Base-by-base conservation (phyloP, 2,329 filamentous ascomycete genomes). In the Byssochlamys sp. region DNA sequence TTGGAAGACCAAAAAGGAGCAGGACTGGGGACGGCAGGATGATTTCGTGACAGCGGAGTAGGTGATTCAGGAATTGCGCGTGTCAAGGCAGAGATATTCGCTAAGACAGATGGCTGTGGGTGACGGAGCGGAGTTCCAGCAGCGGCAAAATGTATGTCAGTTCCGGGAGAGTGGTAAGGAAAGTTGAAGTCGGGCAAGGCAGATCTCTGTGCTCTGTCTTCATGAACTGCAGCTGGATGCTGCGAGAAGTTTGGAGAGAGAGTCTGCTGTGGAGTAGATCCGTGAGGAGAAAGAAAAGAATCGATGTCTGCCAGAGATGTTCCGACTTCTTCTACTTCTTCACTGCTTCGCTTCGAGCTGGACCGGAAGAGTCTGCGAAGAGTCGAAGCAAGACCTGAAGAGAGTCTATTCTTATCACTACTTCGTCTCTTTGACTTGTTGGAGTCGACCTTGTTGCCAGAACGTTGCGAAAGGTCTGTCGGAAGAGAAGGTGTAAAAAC, bases 361-460 rank as follows among this genome's bases (percentile, higher is more conserved):
- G 57, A 52, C n/a, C 33, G 53, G 45, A 60, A 59, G 26, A 61
- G 33, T 39, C 39, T 61, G 49, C 59, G 59, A 26, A 61, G 53
- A 19, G 58, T 56, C 2, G 48, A 48, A 27, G 56, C 58, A 53
- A 61, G 52, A 27, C 56, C 53, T 31, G 56, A 35, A 48, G 48
- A 60, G 27, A 54, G 49, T n/a, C 53, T 60, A 9, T 35, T 55
- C 24, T 59, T 60, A 33, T 35, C 52, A 7, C 57, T 53, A 19
- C 52, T 24, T 39, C 31, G 27, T 25, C 14, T 56, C 28, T 56
- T 39, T 10, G 55, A 29, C n/a, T 52, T 28, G 24, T 14, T 24
- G 10, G 35, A 45, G 4, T 19, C 25, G 35, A 26, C 35, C n/a
- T 27, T 48, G 4, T 31, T 24, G 27, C 14, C 24, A 25, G 53